phyloP scores from a whole-genome alignment of 1,284 basidiomycete genomes.

The Ustilago nuda region DNA sequence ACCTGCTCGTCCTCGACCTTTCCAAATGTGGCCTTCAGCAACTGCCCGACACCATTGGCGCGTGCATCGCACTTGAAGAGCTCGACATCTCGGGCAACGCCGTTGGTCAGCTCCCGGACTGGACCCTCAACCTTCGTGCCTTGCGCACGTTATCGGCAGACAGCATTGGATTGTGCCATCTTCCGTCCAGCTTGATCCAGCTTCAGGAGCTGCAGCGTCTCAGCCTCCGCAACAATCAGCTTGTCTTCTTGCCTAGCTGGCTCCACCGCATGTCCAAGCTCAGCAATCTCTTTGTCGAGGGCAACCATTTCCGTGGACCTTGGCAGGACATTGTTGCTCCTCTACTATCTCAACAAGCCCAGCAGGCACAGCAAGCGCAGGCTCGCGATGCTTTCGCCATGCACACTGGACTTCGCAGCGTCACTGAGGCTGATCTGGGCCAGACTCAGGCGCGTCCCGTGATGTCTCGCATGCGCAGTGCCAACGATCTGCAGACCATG shows the following conservation, averaged over 20 bases:
- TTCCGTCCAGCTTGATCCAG: constrained; percentile 72
- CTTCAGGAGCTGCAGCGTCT: constrained; percentile 83
- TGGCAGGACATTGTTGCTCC: constrained; percentile 83
- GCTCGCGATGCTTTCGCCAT: background rate
- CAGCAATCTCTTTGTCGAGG: constrained; percentile 88
- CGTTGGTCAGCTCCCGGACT: constrained; percentile 72
- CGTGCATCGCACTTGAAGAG: constrained; percentile 87
- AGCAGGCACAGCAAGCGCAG: constrained; percentile 3
- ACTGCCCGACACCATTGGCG: constrained; percentile 81
- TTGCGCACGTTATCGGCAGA: constrained; percentile 91
- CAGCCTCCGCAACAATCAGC: constrained; percentile 86
- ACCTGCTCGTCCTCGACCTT: constrained; percentile 64
- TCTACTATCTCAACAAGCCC: constrained; percentile 26
- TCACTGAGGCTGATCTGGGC: constrained; percentile 5
- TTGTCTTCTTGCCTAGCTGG: constrained; percentile 92
- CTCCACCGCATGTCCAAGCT: constrained; percentile 84
- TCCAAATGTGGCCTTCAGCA: constrained; percentile 81
- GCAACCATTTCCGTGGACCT: constrained; percentile 90
- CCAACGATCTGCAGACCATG: constrained; percentile 40
- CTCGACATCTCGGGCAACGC: constrained; percentile 92
- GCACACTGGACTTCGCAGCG: constrained; percentile 12
- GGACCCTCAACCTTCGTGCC: constrained; percentile 79
- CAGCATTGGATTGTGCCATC: constrained; percentile 80
- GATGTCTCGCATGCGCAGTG: constrained; percentile 40
- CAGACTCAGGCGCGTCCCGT: constrained; percentile 14